These are phyloP conservation scores for Plasmodium yoelii DNA, from an alignment of 169 alveolate genomes.

Conservation along the genomic window DNA sequence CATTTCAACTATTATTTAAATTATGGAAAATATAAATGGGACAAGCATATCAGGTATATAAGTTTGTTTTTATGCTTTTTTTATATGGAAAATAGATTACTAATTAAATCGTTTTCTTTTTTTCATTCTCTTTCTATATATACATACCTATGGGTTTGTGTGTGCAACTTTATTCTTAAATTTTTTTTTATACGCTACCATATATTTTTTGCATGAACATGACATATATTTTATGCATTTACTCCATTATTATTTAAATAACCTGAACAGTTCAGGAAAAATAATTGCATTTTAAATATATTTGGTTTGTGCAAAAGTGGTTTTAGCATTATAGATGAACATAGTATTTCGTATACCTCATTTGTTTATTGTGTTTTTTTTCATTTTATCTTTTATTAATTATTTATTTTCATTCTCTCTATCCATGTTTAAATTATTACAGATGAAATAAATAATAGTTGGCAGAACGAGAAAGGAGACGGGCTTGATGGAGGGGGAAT, in stretches of 20 bases:
- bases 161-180: background rate
- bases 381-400: background rate
- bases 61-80: background rate
- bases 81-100: too few species aligned
- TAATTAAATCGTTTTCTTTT: too few species aligned
- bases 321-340: too few species aligned
- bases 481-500: too few species aligned
- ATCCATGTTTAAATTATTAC: background rate
- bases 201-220: background rate
- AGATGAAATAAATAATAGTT: background rate
- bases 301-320: too few species aligned
- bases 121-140: background rate
- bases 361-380: background rate
- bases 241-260: too few species aligned
- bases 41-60: conserved; percentile 8
- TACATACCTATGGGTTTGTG: background rate
- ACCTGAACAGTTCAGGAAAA: too few species aligned
- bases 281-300: too few species aligned
- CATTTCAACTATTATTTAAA: background rate
- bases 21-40: conserved; percentile 8
- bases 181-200: background rate
- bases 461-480: too few species aligned
- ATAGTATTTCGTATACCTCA: background rate
- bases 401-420: background rate
- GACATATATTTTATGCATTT: too few species aligned